A percentile compares a stretch with the other conserved stretches of the same genome.
Conservation (phyloP, 331 rosid genomes). For the Erythrophleum ivorense region DNA sequence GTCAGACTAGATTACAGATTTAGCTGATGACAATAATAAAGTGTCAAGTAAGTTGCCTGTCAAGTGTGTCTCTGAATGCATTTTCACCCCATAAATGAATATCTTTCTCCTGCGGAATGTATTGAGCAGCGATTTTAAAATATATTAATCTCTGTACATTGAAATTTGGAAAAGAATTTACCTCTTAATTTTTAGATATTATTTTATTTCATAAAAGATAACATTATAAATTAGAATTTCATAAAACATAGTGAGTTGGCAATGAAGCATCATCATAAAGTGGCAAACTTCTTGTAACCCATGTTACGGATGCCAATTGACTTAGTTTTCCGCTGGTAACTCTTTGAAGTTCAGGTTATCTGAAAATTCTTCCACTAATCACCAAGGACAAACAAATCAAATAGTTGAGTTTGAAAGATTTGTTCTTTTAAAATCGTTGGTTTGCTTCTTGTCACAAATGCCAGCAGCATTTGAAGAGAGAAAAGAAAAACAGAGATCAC, state of each 20-base stretch:
- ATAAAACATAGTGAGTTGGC: neutral
- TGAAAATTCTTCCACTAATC: neutral
- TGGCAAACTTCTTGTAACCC: neutral
- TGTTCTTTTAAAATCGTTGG: neutral
- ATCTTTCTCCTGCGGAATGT: slow-evolving; percentile 55
- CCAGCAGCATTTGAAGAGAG: neutral
- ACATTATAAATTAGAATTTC: neutral
- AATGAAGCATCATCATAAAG: neutral
- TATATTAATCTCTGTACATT: neutral
- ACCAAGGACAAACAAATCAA: neutral
- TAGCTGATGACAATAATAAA: no score
- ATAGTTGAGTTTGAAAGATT: neutral
- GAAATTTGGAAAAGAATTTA: neutral
- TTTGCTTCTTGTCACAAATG: neutral
- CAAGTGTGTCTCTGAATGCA: slow-evolving; percentile 65
- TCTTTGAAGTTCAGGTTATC: neutral
- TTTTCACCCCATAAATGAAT: slow-evolving; percentile 67
- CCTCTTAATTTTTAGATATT: neutral
- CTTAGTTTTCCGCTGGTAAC: neutral
- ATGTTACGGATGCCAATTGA: neutral
- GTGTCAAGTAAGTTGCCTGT: slow-evolving; percentile 46
- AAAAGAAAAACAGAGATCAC: neutral
- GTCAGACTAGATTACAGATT: neutral
- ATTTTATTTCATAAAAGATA: neutral
- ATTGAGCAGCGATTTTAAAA: slow-evolving; percentile 1